Base-by-base conservation (phyloP, 2,329 filamentous ascomycete species). In the Aureobasidium uvarum region DNA sequence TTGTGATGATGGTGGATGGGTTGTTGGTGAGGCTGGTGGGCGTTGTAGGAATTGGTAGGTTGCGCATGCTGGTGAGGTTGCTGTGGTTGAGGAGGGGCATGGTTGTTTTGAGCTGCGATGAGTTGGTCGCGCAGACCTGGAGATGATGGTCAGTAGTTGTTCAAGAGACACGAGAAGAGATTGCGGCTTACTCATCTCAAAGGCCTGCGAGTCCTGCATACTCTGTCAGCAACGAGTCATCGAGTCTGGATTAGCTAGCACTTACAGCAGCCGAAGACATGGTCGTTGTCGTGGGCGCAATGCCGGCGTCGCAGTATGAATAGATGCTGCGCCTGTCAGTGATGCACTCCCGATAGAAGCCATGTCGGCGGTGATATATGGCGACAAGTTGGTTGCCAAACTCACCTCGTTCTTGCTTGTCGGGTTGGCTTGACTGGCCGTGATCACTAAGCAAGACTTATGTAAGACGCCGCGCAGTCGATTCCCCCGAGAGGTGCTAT, bases 111-210 rank as follows among this genome's bases (percentile, higher is more conserved):
- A 64, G 81, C 79, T 71, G 82, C 84, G 70, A 87, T 80, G 51
- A 88, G 83, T 71, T 86, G 85, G 73, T 87, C 85, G 76, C 85
- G 83, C 73, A 88, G 81, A 74, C 84, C 85, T 87, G 71, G 62
- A 67, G 67, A 66, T 56, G 54, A 52, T 54, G 66, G 66, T 62
- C 65, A 46, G 50, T 60, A 23, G 14, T 18, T 54, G 28, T 38
- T n/a, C 25, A n/a, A 31, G 64, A 2, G 25, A 36, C 41, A 65
- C 36, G 25, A 54, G 48, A 62, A 33, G 16, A 62, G 41, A 67
- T 33, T n/a, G 20, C 45, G 43, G 55, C 64, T 68, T 73, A 78
- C 76, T 79, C 74, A 77, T 78, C 71, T 80, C 78, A 58, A 77
- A 74, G 71, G 76, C 68, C 71, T 74, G 63, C 16, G 54, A 64